These are phyloP conservation scores for Oryza brachyantha DNA, from an alignment of 176 grass and related monocot species.

Conservation along the genomic window DNA sequence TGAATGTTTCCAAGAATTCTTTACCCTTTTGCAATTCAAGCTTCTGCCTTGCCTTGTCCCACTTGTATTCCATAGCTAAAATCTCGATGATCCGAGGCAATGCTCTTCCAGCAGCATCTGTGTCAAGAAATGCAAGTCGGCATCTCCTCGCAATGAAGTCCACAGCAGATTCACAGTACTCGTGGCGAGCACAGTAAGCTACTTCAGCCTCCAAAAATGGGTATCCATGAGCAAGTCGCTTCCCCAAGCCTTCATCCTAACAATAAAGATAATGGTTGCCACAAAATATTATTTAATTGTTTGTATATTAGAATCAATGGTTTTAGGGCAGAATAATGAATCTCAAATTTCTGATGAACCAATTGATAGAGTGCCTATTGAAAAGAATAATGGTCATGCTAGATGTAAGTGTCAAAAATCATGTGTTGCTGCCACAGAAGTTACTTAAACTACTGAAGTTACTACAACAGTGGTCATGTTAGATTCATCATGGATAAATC, in stretches of 20 bases:
- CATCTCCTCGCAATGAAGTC: constrained; percentile 90
- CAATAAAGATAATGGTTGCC: constrained; percentile 5
- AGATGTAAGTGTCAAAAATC: not conserved
- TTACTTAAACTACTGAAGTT: too few relatives aligned
- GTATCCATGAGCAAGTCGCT: constrained; percentile 80
- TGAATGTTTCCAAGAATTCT: constrained; percentile 89
- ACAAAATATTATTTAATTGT: not conserved
- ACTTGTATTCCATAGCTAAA: constrained; percentile 74
- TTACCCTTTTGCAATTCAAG: constrained; percentile 63
- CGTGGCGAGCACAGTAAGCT: constrained; percentile 85
- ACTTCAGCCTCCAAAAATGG: constrained; percentile 95
- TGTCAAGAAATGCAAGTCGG: constrained; percentile 87
- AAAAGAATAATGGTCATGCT: not conserved
- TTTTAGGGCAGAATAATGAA: constrained; percentile 2
- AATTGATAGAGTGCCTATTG: not conserved
- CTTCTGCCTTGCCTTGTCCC: constrained; percentile 69
- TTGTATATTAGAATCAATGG: not conserved
- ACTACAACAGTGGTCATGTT: too few relatives aligned
- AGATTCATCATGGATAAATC: constrained; percentile 9
- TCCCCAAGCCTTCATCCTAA: constrained; percentile 85
- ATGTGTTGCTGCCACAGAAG: not conserved
- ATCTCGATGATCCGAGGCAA: constrained; percentile 77
- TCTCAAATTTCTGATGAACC: not conserved
- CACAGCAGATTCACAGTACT: constrained; percentile 83
- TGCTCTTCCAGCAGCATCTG: constrained; percentile 69